These are phyloP conservation scores for Pharnaceum exiguum DNA, from an alignment of 148 eudicot genomes.

Conservation along the genomic window DNA sequence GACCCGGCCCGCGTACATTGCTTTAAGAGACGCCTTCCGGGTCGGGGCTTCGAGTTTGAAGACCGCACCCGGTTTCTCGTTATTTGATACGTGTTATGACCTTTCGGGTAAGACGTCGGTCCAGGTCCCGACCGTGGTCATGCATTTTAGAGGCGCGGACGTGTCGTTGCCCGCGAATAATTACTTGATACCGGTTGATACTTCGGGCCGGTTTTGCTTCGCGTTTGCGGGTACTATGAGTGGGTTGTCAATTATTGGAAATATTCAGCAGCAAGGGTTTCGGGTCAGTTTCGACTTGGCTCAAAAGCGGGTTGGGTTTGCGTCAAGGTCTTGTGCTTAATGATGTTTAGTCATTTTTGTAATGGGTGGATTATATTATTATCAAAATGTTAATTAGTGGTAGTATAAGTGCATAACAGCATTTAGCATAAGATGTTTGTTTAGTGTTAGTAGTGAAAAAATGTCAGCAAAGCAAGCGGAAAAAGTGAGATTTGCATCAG, in stretches of 20 bases:
- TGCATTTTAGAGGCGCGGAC: conserved; percentile 73
- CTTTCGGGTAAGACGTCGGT: conserved; percentile 74
- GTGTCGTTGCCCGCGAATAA: conserved; percentile 81
- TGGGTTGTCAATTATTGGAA: conserved; percentile 90
- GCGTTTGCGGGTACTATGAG: conserved; percentile 81
- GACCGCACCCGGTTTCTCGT: conserved; percentile 54
- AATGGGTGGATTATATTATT: neutral
- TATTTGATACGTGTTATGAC: conserved; percentile 93
- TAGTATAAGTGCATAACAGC: no score
- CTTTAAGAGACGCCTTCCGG: conserved; percentile 63
- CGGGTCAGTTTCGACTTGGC: conserved; percentile 79
- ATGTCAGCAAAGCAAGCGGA: no score
- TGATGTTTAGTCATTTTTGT: neutral
- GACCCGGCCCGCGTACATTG: conserved; percentile 75
- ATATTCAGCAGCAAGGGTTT: conserved; percentile 92
- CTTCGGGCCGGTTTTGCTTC: conserved; percentile 72
- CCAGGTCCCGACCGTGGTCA: conserved; percentile 82
- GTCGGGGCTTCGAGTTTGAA: conserved; percentile 56
- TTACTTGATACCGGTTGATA: conserved; percentile 90
- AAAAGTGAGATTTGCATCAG: no score
- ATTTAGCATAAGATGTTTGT: no score
- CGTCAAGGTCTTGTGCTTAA: conserved; percentile 58
- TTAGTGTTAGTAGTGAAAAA: no score
- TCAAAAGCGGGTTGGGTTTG: conserved; percentile 71
- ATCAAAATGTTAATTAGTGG: neutral